These are phyloP conservation scores for Amylostereum chailletii DNA, from an alignment of 1,284 basidiomycete species.

Conservation along the genomic window DNA sequence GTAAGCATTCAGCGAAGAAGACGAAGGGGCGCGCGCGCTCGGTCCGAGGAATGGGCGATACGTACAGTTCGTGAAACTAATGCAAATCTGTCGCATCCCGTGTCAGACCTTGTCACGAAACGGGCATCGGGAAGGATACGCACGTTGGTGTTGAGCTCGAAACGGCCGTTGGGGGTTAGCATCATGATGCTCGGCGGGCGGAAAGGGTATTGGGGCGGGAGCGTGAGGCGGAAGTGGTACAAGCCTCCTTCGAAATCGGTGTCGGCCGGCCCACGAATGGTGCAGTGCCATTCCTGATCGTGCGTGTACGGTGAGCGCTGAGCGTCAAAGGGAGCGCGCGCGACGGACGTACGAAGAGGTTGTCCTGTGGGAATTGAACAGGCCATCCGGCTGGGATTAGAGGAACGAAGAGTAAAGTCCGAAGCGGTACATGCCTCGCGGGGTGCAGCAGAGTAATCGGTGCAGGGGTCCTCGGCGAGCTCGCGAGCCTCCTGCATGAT, in stretches of 20 bases:
- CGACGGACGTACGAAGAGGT: constrained; percentile 62
- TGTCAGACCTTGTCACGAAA: neutral
- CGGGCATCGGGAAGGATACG: constrained; percentile 12
- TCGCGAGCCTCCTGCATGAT: constrained; percentile 96
- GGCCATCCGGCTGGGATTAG: constrained; percentile 10
- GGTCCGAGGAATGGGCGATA: constrained; percentile 8
- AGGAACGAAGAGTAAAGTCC: constrained; percentile 5
- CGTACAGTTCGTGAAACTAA: constrained; percentile 84
- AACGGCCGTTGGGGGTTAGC: constrained; percentile 91
- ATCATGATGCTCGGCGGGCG: constrained; percentile 90
- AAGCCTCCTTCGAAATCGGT: constrained; percentile 88
- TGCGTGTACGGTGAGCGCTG: too few species aligned
- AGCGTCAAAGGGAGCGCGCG: neutral
- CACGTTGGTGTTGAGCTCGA: constrained; percentile 93
- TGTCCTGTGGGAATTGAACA: constrained; percentile 40
- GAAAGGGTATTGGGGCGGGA: constrained; percentile 93
- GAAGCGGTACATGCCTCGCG: constrained; percentile 58
- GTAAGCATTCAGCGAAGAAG: constrained; percentile 11
- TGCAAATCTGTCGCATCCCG: constrained; percentile 63
- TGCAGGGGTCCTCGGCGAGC: constrained; percentile 71
- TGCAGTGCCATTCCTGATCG: constrained; percentile 92
- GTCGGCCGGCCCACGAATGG: constrained; percentile 78
- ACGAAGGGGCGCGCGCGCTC: neutral
- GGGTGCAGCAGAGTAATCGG: constrained; percentile 81
- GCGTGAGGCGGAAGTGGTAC: constrained; percentile 87